A percentile compares a stretch with the other conserved stretches of the same genome.
These are phyloP conservation scores for Pseudogymnoascus sp. DNA, from an alignment of 2,329 filamentous ascomycete species.

Conservation along the genomic window DNA sequence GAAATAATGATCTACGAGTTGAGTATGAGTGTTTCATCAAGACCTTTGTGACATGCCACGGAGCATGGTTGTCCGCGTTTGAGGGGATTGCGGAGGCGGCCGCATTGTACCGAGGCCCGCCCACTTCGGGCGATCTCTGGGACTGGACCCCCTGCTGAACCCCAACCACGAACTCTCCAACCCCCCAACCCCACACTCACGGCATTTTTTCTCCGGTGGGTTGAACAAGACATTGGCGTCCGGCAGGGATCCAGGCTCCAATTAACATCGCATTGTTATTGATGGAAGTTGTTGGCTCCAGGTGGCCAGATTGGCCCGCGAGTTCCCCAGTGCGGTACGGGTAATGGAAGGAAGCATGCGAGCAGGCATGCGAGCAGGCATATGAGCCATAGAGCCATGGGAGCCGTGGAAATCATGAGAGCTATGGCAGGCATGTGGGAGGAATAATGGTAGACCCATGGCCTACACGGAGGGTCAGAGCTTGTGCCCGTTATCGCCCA, in stretches of 20 bases:
- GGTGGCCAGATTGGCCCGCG: neutral
- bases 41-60: neutral
- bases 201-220: conserved; percentile 2
- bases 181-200: neutral
- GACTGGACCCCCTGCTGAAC: neutral
- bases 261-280: neutral
- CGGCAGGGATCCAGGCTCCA: neutral
- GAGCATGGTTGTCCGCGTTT: neutral
- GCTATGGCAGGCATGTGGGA: neutral
- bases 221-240: neutral
- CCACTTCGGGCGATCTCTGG: neutral
- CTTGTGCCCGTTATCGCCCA: neutral
- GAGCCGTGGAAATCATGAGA: neutral
- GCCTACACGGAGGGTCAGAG: neutral
- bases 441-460: neutral
- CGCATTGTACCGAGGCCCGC: neutral
- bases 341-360: neutral
- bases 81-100: neutral
- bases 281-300: conserved; percentile 1
- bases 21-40: neutral
- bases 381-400: neutral
- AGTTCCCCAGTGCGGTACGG: neutral
- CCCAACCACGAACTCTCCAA: no score
- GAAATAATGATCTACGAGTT: neutral
- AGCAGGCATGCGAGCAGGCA: neutral